phyloP scores from a whole-genome alignment of 768 basidiomycete species.

The Mycena haematopus region DNA sequence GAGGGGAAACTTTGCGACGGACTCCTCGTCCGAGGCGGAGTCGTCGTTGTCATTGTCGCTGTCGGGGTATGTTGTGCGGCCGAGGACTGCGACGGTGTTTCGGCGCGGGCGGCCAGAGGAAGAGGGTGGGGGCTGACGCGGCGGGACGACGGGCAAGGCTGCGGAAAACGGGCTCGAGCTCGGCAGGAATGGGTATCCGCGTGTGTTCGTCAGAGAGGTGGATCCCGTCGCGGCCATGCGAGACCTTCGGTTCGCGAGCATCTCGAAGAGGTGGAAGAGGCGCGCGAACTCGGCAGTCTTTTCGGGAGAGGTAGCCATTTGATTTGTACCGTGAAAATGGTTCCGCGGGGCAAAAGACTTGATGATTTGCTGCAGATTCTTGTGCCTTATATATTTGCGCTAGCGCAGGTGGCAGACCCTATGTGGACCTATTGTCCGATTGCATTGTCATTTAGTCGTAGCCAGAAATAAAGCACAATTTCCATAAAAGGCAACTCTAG shows the following conservation, averaged over 20 bases:
- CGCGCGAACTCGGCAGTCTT: conserved; percentile 59
- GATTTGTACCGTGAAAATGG: conserved; percentile 3
- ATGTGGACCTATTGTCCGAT: conserved; percentile 14
- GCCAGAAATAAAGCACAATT: conserved; percentile 14
- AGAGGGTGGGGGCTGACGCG: conserved; percentile 1
- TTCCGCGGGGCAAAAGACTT: conserved; percentile 21
- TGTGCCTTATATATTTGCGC: conserved; percentile 14
- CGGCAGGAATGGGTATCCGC: conserved; percentile 39
- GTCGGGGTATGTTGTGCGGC: conserved; percentile 20
- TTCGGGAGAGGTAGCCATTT: conserved; percentile 25
- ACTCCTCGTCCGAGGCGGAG: conserved; percentile 33
- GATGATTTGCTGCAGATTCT: neutral
- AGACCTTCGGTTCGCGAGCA: conserved; percentile 52
- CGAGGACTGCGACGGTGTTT: conserved; percentile 31
- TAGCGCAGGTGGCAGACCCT: conserved; percentile 1
- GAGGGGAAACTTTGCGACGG: conserved; percentile 50
- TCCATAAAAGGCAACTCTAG: conserved; percentile 22
- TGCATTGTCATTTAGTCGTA: conserved; percentile 2
- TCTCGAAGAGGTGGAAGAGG: conserved; percentile 61
- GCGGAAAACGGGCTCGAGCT: conserved; percentile 38
- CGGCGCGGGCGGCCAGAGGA: conserved; percentile 34
- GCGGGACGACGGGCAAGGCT: conserved; percentile 34
- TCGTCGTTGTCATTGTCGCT: conserved; percentile 9
- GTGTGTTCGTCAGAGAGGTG: conserved; percentile 37
- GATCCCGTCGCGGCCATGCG: conserved; percentile 35